Evolutionary conservation across 805 yeast species (phyloP).

Genomic region (Sporopachydermia quercuum): DNA sequence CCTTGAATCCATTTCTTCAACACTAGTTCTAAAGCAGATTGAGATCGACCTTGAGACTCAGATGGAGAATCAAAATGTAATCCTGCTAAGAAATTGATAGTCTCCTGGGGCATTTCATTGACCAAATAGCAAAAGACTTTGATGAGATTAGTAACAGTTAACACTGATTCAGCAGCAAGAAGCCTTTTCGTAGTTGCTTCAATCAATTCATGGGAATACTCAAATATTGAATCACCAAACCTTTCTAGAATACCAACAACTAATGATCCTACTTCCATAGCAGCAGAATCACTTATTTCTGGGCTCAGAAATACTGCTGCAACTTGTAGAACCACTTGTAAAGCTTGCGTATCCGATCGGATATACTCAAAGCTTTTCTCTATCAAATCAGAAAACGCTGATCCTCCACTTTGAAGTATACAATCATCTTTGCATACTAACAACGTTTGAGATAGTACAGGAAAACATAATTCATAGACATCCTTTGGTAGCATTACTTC

Average conservation of each 20-base stretch:
- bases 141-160: conserved; percentile 34
- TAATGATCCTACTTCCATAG: conserved; percentile 59
- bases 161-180: conserved; percentile 30
- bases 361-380: conserved; percentile 20
- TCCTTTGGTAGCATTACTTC: conserved; percentile 20
- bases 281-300: conserved; percentile 62
- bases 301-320: conserved; percentile 62
- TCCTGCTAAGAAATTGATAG: conserved; percentile 43
- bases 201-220: conserved; percentile 38
- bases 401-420: conserved; percentile 63
- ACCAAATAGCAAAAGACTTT: conserved; percentile 65
- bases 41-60: conserved; percentile 3
- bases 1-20: conserved; percentile 73
- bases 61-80: conserved; percentile 14
- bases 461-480: conserved; percentile 29
- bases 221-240: conserved; percentile 26
- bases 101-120: conserved; percentile 42
- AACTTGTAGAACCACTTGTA: conserved; percentile 42
- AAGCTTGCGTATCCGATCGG: conserved; percentile 7
- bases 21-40: conserved; percentile 36
- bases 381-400: conserved; percentile 50
- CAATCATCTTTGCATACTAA: conserved; percentile 51
- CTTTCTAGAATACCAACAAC: conserved; percentile 44
- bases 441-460: conserved; percentile 18
- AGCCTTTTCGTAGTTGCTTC: conserved; percentile 61